Evolutionary conservation across 2,329 filamentous ascomycete species (phyloP).

Genomic region (Fusarium sp.): DNA sequence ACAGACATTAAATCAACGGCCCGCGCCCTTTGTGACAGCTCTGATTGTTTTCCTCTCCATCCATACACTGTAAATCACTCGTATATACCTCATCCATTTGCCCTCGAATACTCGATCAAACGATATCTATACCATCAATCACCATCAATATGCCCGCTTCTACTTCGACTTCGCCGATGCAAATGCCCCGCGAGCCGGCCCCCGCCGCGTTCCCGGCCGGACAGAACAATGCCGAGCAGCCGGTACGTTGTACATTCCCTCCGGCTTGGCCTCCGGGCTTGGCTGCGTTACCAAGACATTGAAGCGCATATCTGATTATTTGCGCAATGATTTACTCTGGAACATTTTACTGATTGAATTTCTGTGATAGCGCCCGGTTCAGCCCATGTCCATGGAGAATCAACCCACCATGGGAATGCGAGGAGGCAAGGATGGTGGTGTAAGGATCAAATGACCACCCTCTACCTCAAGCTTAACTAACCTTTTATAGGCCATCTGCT

Average conservation of each 20-base stretch:
- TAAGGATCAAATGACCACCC: constrained; percentile 34
- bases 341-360: not conserved
- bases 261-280: constrained; percentile 7
- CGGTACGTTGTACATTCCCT: constrained; percentile 43
- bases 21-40: constrained; percentile 26
- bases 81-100: not conserved
- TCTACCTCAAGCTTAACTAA: not conserved
- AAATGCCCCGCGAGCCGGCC: constrained; percentile 48
- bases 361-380: constrained; percentile 42
- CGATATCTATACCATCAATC: not conserved
- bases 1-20: constrained; percentile 31
- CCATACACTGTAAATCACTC: not conserved
- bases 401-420: constrained; percentile 43
- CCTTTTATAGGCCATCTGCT: constrained; percentile 50
- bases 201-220: constrained; percentile 42
- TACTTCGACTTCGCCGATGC: constrained; percentile 27
- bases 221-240: constrained; percentile 47
- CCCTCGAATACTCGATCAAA: not conserved
- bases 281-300: not conserved
- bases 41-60: constrained; percentile 13
- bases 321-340: not conserved
- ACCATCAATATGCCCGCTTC: constrained; percentile 32
- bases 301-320: not conserved
- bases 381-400: constrained; percentile 49
- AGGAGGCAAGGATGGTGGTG: constrained; percentile 49